These are phyloP conservation scores for Tilletia walkeri DNA, from an alignment of 1,284 basidiomycete species.

Conservation along the genomic window DNA sequence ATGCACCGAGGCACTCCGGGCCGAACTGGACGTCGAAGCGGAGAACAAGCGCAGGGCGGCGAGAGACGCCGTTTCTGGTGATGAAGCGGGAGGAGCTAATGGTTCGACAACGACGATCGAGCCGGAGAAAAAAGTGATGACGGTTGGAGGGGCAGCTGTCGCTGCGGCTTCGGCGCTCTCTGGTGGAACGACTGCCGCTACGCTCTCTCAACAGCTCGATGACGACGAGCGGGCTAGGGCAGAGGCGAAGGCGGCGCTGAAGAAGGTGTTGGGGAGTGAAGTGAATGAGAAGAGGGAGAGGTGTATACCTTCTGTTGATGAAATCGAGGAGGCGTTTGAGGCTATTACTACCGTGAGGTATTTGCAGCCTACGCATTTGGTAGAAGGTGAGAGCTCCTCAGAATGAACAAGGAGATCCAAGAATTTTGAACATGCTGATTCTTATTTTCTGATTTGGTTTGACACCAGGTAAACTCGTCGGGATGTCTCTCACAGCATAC, in stretches of 20 bases:
- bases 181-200: not conserved
- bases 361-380: constrained; percentile 82
- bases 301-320: constrained; percentile 45
- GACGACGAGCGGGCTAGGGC: constrained; percentile 29
- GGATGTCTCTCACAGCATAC: constrained; percentile 91
- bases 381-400: constrained; percentile 68
- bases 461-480: constrained; percentile 75
- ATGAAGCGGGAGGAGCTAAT: constrained; percentile 19
- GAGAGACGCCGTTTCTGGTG: constrained; percentile 23
- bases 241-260: constrained; percentile 30
- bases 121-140: too few species aligned
- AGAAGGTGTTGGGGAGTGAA: constrained; percentile 1
- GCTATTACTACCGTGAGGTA: constrained; percentile 87
- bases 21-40: constrained; percentile 41
- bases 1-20: constrained; percentile 41
- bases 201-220: constrained; percentile 29
- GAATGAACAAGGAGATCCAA: not conserved
- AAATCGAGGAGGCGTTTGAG: constrained; percentile 80
- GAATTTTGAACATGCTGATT: constrained; percentile 23
- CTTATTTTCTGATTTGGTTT: constrained; percentile 27
- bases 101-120: not conserved
- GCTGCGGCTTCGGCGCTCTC: too few species aligned
- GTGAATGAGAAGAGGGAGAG: constrained; percentile 18
- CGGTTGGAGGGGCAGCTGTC: too few species aligned
- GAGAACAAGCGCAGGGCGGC: constrained; percentile 1